phyloP scores from a whole-genome alignment of 2,329 filamentous ascomycete species.

The Pyrenophora tritici-repentis region DNA sequence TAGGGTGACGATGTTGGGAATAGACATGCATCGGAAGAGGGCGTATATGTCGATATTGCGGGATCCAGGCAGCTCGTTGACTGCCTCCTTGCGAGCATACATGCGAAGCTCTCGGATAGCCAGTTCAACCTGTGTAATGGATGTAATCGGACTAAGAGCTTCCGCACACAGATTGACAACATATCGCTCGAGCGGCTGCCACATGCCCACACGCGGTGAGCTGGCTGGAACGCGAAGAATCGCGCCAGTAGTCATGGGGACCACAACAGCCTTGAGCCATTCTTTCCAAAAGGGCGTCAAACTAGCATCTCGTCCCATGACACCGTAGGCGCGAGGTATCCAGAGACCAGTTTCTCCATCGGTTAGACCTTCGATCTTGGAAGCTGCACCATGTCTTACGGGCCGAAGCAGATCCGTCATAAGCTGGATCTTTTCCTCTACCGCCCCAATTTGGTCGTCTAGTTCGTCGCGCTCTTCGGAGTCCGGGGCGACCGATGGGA shows the following conservation, averaged over 20 bases:
- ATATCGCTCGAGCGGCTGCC: constrained; percentile 96
- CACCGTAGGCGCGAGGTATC: constrained; percentile 91
- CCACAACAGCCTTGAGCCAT: constrained; percentile 91
- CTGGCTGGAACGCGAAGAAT: constrained; percentile 82
- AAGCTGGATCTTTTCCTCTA: constrained; percentile 94
- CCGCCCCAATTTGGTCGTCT: constrained; percentile 91
- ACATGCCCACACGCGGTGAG: constrained; percentile 87
- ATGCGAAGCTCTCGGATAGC: constrained; percentile 86
- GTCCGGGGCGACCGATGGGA: constrained; percentile 80
- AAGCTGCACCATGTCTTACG: constrained; percentile 89
- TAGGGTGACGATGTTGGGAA: constrained; percentile 88
- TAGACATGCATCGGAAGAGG: constrained; percentile 84
- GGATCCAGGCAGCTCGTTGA: constrained; percentile 90
- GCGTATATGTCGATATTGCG: constrained; percentile 92
- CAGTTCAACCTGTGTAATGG: constrained; percentile 94
- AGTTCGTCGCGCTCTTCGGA: constrained; percentile 79
- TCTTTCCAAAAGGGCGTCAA: constrained; percentile 97
- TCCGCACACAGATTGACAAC: constrained; percentile 97
- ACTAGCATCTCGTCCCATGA: constrained; percentile 81
- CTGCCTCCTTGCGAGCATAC: constrained; percentile 89
- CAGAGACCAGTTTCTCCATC: constrained; percentile 95
- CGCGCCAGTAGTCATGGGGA: constrained; percentile 90
- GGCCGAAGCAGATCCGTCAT: constrained; percentile 97
- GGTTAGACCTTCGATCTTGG: constrained; percentile 95
- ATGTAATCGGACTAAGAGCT: constrained; percentile 87